These are phyloP conservation scores for Waltergamsia citrina DNA, from an alignment of 2,329 filamentous ascomycete species.

Conservation along the genomic window DNA sequence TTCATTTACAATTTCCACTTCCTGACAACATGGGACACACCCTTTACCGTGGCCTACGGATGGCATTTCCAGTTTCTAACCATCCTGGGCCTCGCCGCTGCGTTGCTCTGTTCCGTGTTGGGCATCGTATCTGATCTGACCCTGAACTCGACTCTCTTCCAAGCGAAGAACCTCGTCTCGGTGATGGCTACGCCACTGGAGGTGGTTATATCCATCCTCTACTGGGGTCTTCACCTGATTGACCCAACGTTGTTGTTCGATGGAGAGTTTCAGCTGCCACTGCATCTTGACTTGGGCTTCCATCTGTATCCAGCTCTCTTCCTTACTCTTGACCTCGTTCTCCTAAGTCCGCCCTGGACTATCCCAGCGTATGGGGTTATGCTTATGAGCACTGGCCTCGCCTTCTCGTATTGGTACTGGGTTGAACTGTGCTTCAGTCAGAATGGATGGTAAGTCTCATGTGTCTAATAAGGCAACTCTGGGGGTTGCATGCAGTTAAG, in stretches of 20 bases:
- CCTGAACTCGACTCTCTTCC: conserved; percentile 47
- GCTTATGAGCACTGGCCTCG: conserved; percentile 45
- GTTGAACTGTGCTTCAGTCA: conserved; percentile 60
- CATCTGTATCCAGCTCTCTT: conserved; percentile 58
- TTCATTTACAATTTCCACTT: conserved; percentile 45
- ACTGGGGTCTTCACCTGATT: conserved; percentile 58
- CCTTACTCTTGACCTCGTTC: conserved; percentile 53
- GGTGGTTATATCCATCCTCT: conserved; percentile 60
- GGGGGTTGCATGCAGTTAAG: background rate
- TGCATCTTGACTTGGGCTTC: conserved; percentile 52
- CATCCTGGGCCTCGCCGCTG: conserved; percentile 58
- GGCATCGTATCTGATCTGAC: conserved; percentile 58
- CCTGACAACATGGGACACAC: conserved; percentile 36
- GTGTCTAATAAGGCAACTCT: too few species aligned
- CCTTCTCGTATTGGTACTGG: conserved; percentile 68
- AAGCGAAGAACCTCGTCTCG: conserved; percentile 56
- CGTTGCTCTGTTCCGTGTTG: conserved; percentile 49
- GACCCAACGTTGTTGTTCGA: conserved; percentile 43
- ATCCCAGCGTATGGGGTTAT: conserved; percentile 51
- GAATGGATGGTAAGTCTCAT: conserved; percentile 49
- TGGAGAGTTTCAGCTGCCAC: conserved; percentile 43
- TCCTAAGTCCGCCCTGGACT: conserved; percentile 66
- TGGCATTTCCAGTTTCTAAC: conserved; percentile 65
- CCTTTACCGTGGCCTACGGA: conserved; percentile 51
- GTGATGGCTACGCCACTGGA: conserved; percentile 60